Base-by-base conservation (phyloP, 2,329 filamentous ascomycete genomes). In the Fusarium ambrosium region DNA sequence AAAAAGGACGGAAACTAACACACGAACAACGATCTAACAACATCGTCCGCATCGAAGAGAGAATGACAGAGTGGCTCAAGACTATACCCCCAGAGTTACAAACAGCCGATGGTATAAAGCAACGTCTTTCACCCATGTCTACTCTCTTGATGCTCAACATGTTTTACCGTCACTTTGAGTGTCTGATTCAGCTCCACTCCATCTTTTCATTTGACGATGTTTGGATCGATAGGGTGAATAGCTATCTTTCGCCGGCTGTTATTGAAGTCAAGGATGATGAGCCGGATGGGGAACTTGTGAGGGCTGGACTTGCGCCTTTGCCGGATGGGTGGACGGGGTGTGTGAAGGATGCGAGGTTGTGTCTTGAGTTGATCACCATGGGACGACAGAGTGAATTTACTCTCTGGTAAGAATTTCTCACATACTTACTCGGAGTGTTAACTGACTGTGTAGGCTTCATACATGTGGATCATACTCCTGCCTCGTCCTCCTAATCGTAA, bases 121-220 rank as follows among this genome's bases (percentile, higher is more conserved):
- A 62, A 5, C 62, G 29, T 1, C 58, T 78, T 0, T 58, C 69
- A 2, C 67, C 41, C 0, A 20, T 56, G n/a, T 36, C 67, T 0
- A 53, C 37, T 4, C 24, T 69, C 9, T 20, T 69, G 2, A 55
- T 77, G 10, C 60, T 68, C 36, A 74, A 62, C 18, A 2, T 78
- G 14, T 73, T 68, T 55, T 74, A 70, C n/a, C 64, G 73, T 0
- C 74, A 78, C 9, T 29, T 75, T 4, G 76, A 77, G 58, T 71
- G 64, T 4, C 29, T 71, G 10, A 62, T 77, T 16, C 64, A 75
- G 9, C 32, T 77, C 6, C 68, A 62, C 4, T 69, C 70, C 0
- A 69, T 78, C 9, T 78, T 78, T 9, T 66, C 73, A 0, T 78
- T 78, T 29, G 76, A 78, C 3, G 66, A 71, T 11, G 41, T 51